phyloP scores from a whole-genome alignment of 257 asterid species.

The Gardenia jasminoides region DNA sequence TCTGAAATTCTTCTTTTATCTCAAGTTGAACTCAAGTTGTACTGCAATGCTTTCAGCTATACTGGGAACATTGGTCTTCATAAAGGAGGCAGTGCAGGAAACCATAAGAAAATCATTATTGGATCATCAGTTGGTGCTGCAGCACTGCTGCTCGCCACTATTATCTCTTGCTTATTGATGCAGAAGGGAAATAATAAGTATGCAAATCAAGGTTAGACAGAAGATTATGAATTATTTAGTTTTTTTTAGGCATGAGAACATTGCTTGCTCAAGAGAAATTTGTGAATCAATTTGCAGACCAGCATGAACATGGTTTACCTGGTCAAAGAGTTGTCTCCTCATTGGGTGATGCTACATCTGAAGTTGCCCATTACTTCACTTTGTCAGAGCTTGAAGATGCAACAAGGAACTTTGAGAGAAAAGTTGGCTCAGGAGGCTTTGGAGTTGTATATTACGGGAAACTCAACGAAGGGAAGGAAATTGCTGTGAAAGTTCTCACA shows the following conservation, averaged over 20 bases:
- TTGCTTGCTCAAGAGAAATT: slow-evolving; percentile 21
- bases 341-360: slow-evolving; percentile 55
- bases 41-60: slow-evolving; percentile 51
- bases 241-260: slow-evolving; percentile 3
- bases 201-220: slow-evolving; percentile 51
- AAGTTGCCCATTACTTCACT: slow-evolving; percentile 81
- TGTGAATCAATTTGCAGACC: slow-evolving; percentile 36
- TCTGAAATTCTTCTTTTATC: slow-evolving; percentile 6
- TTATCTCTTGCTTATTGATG: slow-evolving; percentile 56
- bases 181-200: slow-evolving; percentile 49
- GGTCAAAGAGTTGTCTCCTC: slow-evolving; percentile 53
- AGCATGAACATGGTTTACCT: slow-evolving; percentile 32
- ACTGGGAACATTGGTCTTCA: slow-evolving; percentile 66
- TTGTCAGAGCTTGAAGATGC: slow-evolving; percentile 80
- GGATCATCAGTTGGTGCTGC: slow-evolving; percentile 83
- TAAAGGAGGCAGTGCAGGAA: slow-evolving; percentile 38
- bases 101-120: slow-evolving; percentile 58
- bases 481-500: slow-evolving; percentile 84
- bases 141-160: slow-evolving; percentile 63
- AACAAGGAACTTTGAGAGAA: slow-evolving; percentile 72
- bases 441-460: slow-evolving; percentile 90
- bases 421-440: slow-evolving; percentile 91
- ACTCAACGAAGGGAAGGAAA: slow-evolving; percentile 79
- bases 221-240: slow-evolving; percentile 6
- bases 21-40: too few species aligned